Evolutionary conservation across 352 stramenopile genomes (phyloP), one percentile per base, ranked within the genome.

Genomic region (Pythium dissotocum): DNA sequence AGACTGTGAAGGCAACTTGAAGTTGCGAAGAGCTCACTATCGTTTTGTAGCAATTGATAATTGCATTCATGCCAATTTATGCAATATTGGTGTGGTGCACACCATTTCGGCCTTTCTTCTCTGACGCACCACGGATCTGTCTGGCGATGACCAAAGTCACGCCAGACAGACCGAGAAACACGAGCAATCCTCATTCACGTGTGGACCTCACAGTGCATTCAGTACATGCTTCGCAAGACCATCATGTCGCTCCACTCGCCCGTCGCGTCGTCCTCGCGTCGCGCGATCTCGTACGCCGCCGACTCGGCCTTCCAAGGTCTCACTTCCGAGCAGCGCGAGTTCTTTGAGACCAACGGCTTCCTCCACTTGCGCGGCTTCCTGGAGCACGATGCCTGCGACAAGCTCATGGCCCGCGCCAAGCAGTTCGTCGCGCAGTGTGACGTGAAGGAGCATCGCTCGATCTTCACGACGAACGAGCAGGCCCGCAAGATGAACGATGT

Each of bases 401-500:
- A 67, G 33, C 63, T 95, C 58, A 80, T 84, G 51, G 77, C 63
- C n/a, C 77, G 73, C 40, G 78, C 85, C 0, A 57, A 48, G 14
- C 68, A 88, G 42, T 85, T 89, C 72, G 77, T 93, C 38, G 70
- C 68, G 4, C 67, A 87, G 49, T 92, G 85, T 60, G 81, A 91
- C 63, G 64, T 89, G 60, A 80, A 73, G 49, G 64, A 77, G 69
- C 80, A 91, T 61, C 80, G 83, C 55, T 93, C 83, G 14, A 90
- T 93, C 71, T 95, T 93, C 73, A 93, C 83, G 46, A 93, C 87
- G 53, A 90, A 90, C 70, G 79, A 95, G 44, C 85, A 93, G 66
- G 82, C 85, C 60, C 85, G 85, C 21, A 80, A 82, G 61, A 92
- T 92, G 72, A 94, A 89, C 60, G 88, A 97, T 58, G 82, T 94